A percentile compares a stretch with the other conserved stretches of the same genome.
Evolutionary conservation across 192 early-diverging fungal genomes (phyloP).

Genomic region (Lobosporangium transversale): DNA sequence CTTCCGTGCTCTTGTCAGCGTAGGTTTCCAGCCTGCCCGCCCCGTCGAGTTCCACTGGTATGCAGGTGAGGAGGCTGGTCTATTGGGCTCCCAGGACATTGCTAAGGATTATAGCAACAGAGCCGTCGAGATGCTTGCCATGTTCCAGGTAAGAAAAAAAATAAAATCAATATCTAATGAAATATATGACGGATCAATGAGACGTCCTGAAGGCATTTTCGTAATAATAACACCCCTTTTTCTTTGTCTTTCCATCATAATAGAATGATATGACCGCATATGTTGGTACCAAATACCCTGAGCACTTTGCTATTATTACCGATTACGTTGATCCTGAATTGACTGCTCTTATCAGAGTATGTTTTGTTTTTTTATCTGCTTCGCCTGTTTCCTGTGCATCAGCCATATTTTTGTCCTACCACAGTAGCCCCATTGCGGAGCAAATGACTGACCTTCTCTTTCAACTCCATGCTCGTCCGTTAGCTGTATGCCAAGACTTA

Average conservation of each 20-base stretch:
- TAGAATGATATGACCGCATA: constrained; percentile 95
- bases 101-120: constrained; percentile 71
- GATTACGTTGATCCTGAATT: constrained; percentile 81
- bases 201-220: no score
- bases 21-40: constrained; percentile 72
- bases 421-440: background rate
- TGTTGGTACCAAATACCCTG: constrained; percentile 61
- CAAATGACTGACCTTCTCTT: background rate
- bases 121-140: constrained; percentile 72
- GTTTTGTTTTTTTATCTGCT: background rate
- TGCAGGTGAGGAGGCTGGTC: constrained; percentile 88
- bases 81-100: constrained; percentile 90
- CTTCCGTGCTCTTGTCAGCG: constrained; percentile 75
- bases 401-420: no score
- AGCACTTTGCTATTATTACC: constrained; percentile 81
- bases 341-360: constrained; percentile 60
- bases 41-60: constrained; percentile 99
- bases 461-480: background rate
- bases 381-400: no score
- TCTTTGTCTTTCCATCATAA: background rate
- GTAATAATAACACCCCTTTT: background rate
- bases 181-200: no score
- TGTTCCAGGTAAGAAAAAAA: constrained; percentile 71
- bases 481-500: constrained; percentile 74
- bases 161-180: background rate